Conservation (phyloP, 169 alveolate species). For the Cyclospora cayetanensis region DNA sequence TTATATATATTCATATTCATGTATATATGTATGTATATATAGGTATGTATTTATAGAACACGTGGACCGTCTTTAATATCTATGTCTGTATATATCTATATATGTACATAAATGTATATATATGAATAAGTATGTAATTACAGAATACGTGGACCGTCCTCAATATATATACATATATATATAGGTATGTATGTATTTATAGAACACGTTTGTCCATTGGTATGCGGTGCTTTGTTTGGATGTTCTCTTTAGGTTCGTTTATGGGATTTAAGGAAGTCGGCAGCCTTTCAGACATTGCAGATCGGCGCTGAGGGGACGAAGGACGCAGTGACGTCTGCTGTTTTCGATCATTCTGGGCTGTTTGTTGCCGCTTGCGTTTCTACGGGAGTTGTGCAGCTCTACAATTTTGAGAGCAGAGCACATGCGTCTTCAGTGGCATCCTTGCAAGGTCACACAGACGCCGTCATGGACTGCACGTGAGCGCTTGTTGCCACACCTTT, state of each 20-base stretch:
- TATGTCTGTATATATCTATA: background rate
- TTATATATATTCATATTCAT: no score
- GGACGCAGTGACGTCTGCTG: conserved; percentile 74
- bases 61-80: no score
- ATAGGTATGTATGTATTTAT: background rate
- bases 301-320: conserved; percentile 51
- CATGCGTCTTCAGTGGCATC: conserved; percentile 66
- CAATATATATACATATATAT: background rate
- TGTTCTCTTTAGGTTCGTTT: conserved; percentile 64
- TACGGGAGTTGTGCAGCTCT: conserved; percentile 65
- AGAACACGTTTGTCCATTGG: no score
- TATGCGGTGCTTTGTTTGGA: no score
- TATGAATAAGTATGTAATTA: background rate
- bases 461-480: conserved; percentile 73
- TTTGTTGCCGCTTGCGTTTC: conserved; percentile 68
- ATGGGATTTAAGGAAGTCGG: conserved; percentile 86
- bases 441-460: conserved; percentile 74
- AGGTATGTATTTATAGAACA: no score
- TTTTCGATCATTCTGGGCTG: conserved; percentile 81
- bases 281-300: conserved; percentile 74
- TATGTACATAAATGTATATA: background rate
- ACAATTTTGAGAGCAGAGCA: conserved; percentile 73
- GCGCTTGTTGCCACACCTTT: background rate
- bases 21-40: no score
- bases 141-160: background rate